A percentile compares a stretch with the other conserved stretches of the same genome.
Evolutionary conservation across 1,284 basidiomycete genomes (phyloP).

Genomic region (Neonothopanus nambi): DNA sequence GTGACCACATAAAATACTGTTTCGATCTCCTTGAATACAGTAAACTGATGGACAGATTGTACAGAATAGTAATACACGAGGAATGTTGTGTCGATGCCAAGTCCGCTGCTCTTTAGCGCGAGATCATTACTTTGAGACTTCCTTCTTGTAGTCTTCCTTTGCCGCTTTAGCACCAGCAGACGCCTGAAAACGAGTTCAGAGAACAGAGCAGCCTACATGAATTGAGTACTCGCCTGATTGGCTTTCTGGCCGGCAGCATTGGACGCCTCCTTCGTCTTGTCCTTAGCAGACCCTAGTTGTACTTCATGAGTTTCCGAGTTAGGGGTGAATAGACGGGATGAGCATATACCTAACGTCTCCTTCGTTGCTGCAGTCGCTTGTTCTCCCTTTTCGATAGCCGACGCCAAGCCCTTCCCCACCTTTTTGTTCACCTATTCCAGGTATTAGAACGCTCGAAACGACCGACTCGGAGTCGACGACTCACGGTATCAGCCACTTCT

Average conservation of each 20-base stretch:
- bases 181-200: conserved; percentile 43
- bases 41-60: no score
- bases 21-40: no score
- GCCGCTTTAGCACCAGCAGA: conserved; percentile 42
- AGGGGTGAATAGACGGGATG: not conserved
- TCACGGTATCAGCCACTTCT: conserved; percentile 59
- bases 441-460: not conserved
- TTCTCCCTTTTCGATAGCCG: conserved; percentile 65
- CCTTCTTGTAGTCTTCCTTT: conserved; percentile 46
- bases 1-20: no score
- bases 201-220: not conserved
- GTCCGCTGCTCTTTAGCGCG: no score
- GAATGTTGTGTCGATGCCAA: no score
- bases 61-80: no score
- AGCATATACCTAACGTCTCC: conserved; percentile 48
- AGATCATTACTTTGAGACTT: conserved; percentile 39
- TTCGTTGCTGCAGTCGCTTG: conserved; percentile 55
- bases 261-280: conserved; percentile 36
- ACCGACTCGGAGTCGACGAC: conserved; percentile 15
- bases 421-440: conserved; percentile 58
- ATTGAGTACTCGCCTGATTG: conserved; percentile 37
- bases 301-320: not conserved
- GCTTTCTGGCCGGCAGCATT: conserved; percentile 36
- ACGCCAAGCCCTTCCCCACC: conserved; percentile 59
- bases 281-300: conserved; percentile 29